These are phyloP conservation scores for Haplosporangium gracile DNA, from an alignment of 192 early-diverging fungal species.

Conservation along the genomic window DNA sequence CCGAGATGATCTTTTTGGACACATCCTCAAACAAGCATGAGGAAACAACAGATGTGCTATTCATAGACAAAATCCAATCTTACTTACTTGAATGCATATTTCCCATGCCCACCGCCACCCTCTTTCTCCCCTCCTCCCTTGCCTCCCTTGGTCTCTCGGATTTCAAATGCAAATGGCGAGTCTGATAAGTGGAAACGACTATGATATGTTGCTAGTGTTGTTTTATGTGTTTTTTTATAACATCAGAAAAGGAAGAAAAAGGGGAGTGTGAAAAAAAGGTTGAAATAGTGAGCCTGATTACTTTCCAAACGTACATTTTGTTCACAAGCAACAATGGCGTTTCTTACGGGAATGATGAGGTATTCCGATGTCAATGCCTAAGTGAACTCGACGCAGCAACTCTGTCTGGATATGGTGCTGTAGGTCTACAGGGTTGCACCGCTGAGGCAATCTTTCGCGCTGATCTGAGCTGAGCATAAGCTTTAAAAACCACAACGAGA, in stretches of 20 bases:
- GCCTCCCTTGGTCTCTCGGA: slow-evolving; percentile 6
- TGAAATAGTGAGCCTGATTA: too few species aligned
- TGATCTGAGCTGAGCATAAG: slow-evolving; percentile 14
- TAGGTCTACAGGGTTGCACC: slow-evolving; percentile 28
- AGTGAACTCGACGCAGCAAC: slow-evolving; percentile 39
- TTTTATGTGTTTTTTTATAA: not conserved
- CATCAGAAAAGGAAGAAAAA: not conserved
- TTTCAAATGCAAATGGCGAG: slow-evolving; percentile 36
- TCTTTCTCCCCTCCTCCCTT: slow-evolving; percentile 7
- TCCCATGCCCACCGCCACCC: slow-evolving; percentile 5
- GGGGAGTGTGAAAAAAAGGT: not conserved
- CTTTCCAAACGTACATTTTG: not conserved
- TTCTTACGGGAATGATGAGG: slow-evolving; percentile 23
- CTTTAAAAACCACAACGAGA: not conserved
- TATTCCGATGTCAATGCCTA: slow-evolving; percentile 36
- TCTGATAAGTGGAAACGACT: slow-evolving; percentile 26
- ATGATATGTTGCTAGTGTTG: slow-evolving; percentile 7
- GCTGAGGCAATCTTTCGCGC: slow-evolving; percentile 12
- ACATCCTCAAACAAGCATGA: not conserved
- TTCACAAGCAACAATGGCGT: not conserved
- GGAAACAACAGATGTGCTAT: not conserved
- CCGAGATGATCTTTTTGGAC: not conserved
- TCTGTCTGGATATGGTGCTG: slow-evolving; percentile 45
- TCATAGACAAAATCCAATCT: slow-evolving; percentile 4
- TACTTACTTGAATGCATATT: slow-evolving; percentile 48